Base-by-base conservation (phyloP, 169 alveolate genomes). In the Amoebophrya sp. region DNA sequence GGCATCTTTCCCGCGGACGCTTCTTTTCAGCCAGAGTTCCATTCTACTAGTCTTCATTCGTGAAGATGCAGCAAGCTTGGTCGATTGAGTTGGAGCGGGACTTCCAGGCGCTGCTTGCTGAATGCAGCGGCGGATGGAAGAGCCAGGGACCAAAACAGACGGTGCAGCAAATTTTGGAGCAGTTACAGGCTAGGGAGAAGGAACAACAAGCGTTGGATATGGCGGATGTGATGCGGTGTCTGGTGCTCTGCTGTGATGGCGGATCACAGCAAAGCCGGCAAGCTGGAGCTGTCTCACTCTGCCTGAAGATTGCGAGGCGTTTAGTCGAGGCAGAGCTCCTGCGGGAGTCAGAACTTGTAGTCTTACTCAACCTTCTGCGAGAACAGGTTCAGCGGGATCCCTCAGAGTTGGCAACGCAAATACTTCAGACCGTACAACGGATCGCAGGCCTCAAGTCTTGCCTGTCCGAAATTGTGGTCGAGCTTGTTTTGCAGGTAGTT, bases 81-180 rank as follows among this genome's bases (percentile, higher is more conserved):
- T 6, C 65, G 29, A 6, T 12, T 18, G 65, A 47, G 65, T 18
- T 65, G 83, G 83, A 65, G 83, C 2, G 26, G 36, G 83, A 65
- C n/a, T 65, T 65, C 26, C 83, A 65, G 1, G 83, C 83, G 36
- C n/a, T 65, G 83, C 83, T 65, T 65, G 83, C 83, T 6, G 83
- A 65, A 26, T 47, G 65, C 65, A 12, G 29, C 29, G 18, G 29
- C 18, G 6, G 6, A 12, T 6, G 65, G 6, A 6, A 18, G 18
- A 47, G 65, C 65, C 65, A 47, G 65, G 29, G 18, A 18, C 29
- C 18, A 6, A 47, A 47, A 18, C n/a, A n/a, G n/a, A n/a, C n/a
- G n/a, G n/a, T n/a, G n/a, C n/a, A n/a, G n/a, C n/a, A n/a, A n/a
- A n/a, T n/a, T n/a, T n/a, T n/a, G n/a, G n/a, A n/a, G n/a, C n/a